Conservation (phyloP, 495 filamentous ascomycete genomes). For the Penicillium antarcticum region DNA sequence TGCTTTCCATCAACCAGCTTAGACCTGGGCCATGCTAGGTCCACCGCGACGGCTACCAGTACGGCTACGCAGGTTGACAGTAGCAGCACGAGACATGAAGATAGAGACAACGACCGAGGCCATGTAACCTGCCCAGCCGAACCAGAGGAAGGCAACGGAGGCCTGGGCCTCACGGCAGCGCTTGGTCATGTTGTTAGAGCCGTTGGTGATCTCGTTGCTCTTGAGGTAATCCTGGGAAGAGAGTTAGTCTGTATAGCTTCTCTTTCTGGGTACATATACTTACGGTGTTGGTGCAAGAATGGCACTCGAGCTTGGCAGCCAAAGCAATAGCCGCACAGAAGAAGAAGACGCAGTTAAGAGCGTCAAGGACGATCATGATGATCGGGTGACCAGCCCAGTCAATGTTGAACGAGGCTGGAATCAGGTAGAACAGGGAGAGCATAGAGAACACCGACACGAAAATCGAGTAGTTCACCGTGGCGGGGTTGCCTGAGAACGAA, state of each 20-base stretch:
- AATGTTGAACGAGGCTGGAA: slow-evolving; percentile 50
- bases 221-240: slow-evolving; percentile 38
- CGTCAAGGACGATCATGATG: slow-evolving; percentile 54
- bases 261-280: slow-evolving; percentile 14
- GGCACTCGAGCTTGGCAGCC: slow-evolving; percentile 54
- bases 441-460: slow-evolving; percentile 64
- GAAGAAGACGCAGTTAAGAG: slow-evolving; percentile 62
- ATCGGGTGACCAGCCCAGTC: slow-evolving; percentile 51
- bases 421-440: slow-evolving; percentile 59
- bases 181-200: slow-evolving; percentile 49
- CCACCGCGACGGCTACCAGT: slow-evolving; percentile 41
- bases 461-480: slow-evolving; percentile 60
- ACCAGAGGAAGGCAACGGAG: slow-evolving; percentile 67
- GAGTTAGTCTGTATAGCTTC: neutral
- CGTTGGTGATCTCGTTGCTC: slow-evolving; percentile 59
- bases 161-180: slow-evolving; percentile 71
- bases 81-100: slow-evolving; percentile 37
- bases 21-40: slow-evolving; percentile 65
- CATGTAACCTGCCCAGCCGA: slow-evolving; percentile 60
- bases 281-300: slow-evolving; percentile 63
- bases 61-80: slow-evolving; percentile 39
- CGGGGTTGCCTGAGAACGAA: slow-evolving; percentile 52
- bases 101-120: slow-evolving; percentile 51
- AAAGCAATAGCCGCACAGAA: slow-evolving; percentile 63
- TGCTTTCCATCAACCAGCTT: slow-evolving; percentile 20